Evolutionary conservation across 345 rosid species (phyloP), one percentile per base, ranked within the genome.

Genomic region (Moricandia moricandioides): DNA sequence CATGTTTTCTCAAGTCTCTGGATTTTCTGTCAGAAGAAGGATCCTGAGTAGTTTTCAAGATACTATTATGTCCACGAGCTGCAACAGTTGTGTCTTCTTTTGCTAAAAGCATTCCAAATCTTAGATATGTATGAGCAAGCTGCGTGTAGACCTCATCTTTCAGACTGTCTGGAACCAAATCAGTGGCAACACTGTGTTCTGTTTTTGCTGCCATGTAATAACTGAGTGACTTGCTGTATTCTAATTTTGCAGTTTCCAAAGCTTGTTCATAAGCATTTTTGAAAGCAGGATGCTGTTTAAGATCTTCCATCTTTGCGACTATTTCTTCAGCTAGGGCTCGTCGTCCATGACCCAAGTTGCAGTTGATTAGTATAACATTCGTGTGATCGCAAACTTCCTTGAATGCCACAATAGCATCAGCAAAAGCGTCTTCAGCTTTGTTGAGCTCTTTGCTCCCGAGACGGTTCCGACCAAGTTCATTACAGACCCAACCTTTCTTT

Each of bases 401-500:
- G 77, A 91, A 94, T 39, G 93, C 91, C 63, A 51, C 61, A 67
- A 91, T 85, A 75, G 98, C 96, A 80, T 88, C 93, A 64, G 86
- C 85, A 82, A 91, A 94, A 24, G 93, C 90, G 62, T 72, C 83
- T 83, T 94, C 96, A 65, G 96, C 98, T 79, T 82, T 82, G 49
- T 47, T 83, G 62, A 90, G 75, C 75, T 91, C 93, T 74, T 85
- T 91, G 63, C 84, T 83, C 74, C 66, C 88, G 12, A 94, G 88
- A 73, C 92, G 88, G 75, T 83, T 84, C 73, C 96, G 85, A 70
- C 98, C 96, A 71, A 94, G 83, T 83, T 94, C 98, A 60, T 91
- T 91, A 79, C 86, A 91, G 47, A 85, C 88, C 98, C 98, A 94
- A 52, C 98, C 97, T 77, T 88, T 88, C 88, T 86, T 94, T 78